Conservation (phyloP, 2,329 filamentous ascomycete species). For the Sphaerostilbella broomeana region DNA sequence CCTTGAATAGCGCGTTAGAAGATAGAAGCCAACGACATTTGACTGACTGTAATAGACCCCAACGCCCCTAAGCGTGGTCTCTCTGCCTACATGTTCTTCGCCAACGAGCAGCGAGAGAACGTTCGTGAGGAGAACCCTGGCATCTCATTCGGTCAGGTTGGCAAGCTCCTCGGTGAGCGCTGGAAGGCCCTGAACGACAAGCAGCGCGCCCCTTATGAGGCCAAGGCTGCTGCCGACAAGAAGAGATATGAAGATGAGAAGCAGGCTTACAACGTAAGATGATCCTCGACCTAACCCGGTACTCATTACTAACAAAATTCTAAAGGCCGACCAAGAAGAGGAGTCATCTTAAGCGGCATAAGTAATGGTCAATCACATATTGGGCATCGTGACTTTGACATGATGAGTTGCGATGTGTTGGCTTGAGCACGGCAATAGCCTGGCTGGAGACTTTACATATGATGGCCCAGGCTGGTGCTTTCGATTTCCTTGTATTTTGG, state of each 20-base stretch:
- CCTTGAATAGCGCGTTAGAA: too few relatives aligned
- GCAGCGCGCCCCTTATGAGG: conserved; percentile 89
- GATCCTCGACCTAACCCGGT: conserved; percentile 10
- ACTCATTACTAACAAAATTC: conserved; percentile 7
- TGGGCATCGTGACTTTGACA: neutral
- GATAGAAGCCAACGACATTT: conserved; percentile 12
- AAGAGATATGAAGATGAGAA: conserved; percentile 99
- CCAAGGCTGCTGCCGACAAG: conserved; percentile 95
- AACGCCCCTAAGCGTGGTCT: conserved; percentile 99
- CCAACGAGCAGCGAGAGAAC: conserved; percentile 97
- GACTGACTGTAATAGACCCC: conserved; percentile 56
- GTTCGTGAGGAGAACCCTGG: conserved; percentile 97
- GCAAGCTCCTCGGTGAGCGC: conserved; percentile 95
- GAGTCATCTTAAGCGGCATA: conserved; percentile 18
- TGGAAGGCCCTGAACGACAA: conserved; percentile 96
- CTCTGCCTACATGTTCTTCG: conserved; percentile 99
- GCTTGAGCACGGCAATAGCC: conserved; percentile 5
- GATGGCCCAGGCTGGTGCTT: conserved; percentile 14
- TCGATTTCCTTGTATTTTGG: conserved; percentile 31
- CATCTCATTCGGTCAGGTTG: conserved; percentile 97
- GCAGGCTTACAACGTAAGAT: conserved; percentile 77
- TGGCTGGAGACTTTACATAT: neutral
- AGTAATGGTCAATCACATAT: neutral
- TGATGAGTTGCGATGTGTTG: conserved; percentile 8
- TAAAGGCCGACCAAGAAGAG: conserved; percentile 19